Base-by-base conservation (phyloP, 495 filamentous ascomycete species). In the Penicillium cosmopolitanum region DNA sequence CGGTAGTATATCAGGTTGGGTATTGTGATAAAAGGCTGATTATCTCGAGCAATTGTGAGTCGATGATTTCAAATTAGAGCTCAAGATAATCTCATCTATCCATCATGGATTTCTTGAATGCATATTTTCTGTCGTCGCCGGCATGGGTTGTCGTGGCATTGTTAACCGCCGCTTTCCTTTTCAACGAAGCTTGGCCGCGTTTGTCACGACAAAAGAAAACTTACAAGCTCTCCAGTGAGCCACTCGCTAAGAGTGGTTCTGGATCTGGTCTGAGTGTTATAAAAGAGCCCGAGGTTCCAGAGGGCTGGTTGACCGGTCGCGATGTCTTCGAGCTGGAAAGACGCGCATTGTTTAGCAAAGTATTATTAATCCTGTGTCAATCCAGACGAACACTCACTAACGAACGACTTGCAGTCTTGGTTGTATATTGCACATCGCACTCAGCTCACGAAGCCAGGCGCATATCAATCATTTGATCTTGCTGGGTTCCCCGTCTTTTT, bases 341-440 rank as follows among this genome's bases (percentile, higher is more conserved):
- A 18, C 80, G 83, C 16, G 78, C 78, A 4, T 73, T 85, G 50
- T 85, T 84, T 64, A 80, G 78, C 51, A 77, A 79, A 63, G 76
- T 75, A 65, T 15, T 19, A 43, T 15, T 25, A 0, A 28, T 4
- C 21, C 5, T 21, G 25, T 36, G 3, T 9, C 16, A 9, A 18
- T 16, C 2, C 5, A 31, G 6, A 18, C 47, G 42, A 50, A 51
- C 42, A 9, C 6, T 48, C 21, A 33, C 50, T 58, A 35, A 58
- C 33, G 13, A 46, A 2, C 23, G 25, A n/a, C 12, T 1, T 48
- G 2, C 40, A 79, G 76, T 64, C 72, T 60, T 85, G 82, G 82
- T 51, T 84, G 18, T 78, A 79, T 36, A 66, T 80, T 33, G 76
- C 77, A 12, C 82, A 85, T 52, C 68, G 51, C 44, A 60, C 66